Base-by-base conservation (phyloP, 129 eudicot genomes). In the Ambrosia artemisiifolia region DNA sequence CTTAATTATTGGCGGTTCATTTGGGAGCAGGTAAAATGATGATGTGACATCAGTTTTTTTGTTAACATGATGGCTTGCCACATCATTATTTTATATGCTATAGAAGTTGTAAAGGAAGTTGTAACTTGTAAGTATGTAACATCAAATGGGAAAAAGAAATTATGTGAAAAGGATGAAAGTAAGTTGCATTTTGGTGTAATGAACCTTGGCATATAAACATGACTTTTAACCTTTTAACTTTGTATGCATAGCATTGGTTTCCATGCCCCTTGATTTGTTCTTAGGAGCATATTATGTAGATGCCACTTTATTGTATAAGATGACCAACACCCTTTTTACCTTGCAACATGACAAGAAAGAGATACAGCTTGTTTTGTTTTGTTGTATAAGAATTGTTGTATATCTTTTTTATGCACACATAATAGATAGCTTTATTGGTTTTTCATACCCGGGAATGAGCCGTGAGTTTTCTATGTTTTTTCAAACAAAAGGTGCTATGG, bases 401-500 rank as follows among this genome's bases (percentile, higher is more conserved):
- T 60, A 30, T 60, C 14, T 32, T 32, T 56, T 60, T 14, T 60
- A 17, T 18, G 65, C 10, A 60, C 65, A 11, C 32, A 5, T 63
- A 8, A 7, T 63, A 63, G 48, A 36, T 36, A 63, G 48, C 30
- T 33, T 57, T 1, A 14, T 68, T 53, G 51, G 36, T 51, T 65
- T 53, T 13, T 42, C 9, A 32, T 66, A 2, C 67, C 14, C 1
- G 28, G 6, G 36, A 69, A 63, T 67, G 36, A 16, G 38, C 18
- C 65, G 2, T 36, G 40, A 6, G 19, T n/a, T 66, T 62, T 71
- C 49, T 42, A 6, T 48, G 33, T 36, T 17, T 71, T 71, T 19
- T 4, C 30, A 17, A 35, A 56, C 71, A 72, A 38, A 40, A 93
- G 98, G 95, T 89, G 48, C 85, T 64, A 18, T 93, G 98, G 96